Conservation (phyloP, 768 basidiomycete species). For the Agaricus blazei region DNA sequence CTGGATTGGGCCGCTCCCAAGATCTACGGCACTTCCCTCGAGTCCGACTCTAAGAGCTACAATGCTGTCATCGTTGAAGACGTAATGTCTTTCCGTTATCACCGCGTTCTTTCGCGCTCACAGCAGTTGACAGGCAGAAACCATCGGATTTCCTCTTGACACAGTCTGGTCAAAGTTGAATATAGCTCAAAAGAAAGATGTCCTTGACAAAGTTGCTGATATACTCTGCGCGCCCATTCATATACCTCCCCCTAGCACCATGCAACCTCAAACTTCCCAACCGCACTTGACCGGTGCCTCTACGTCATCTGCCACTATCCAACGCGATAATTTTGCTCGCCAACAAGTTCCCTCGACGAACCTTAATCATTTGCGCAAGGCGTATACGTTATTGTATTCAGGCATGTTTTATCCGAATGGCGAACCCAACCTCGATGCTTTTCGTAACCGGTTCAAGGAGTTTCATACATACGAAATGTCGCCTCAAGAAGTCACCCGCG, state of each 20-base stretch:
- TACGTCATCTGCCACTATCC: neutral
- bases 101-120: neutral
- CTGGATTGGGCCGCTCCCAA: slow-evolving; percentile 12
- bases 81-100: neutral
- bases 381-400: slow-evolving; percentile 3
- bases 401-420: slow-evolving; percentile 7
- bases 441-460: slow-evolving; percentile 4
- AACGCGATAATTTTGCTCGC: neutral
- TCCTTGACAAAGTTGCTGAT: slow-evolving; percentile 8
- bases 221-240: slow-evolving; percentile 8
- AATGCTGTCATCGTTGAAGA: slow-evolving; percentile 9
- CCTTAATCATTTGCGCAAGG: slow-evolving; percentile 3
- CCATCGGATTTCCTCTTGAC: neutral
- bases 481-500: neutral
- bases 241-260: neutral
- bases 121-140: neutral
- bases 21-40: slow-evolving; percentile 6
- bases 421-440: slow-evolving; percentile 1
- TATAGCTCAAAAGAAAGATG: slow-evolving; percentile 2
- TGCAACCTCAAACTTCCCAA: slow-evolving; percentile 1
- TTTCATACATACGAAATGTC: slow-evolving; percentile 8
- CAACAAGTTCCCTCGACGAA: slow-evolving; percentile 3
- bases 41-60: slow-evolving; percentile 4
- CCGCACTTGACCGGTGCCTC: neutral
- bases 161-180: neutral